Conservation (phyloP, 2,329 filamentous ascomycete species). For the Pestalotiopsis sp. region DNA sequence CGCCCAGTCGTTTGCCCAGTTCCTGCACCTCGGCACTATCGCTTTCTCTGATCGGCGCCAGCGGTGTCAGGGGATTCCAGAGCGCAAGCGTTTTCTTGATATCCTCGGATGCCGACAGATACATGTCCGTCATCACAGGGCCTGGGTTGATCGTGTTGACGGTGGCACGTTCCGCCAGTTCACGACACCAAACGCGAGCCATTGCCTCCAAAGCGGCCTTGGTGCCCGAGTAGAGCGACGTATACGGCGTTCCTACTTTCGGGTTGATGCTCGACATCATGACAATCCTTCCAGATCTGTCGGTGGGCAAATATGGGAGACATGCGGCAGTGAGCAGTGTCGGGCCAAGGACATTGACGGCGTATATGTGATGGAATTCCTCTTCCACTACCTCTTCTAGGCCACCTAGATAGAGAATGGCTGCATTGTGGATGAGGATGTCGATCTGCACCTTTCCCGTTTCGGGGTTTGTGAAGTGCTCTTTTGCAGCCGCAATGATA, state of each 20-base stretch:
- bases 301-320: slow-evolving; percentile 55
- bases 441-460: slow-evolving; percentile 55
- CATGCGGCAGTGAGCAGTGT: slow-evolving; percentile 56
- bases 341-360: slow-evolving; percentile 59
- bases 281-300: slow-evolving; percentile 59
- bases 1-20: slow-evolving; percentile 15
- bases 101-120: slow-evolving; percentile 50
- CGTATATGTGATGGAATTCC: slow-evolving; percentile 57
- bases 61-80: slow-evolving; percentile 14
- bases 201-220: slow-evolving; percentile 64
- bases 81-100: slow-evolving; percentile 45
- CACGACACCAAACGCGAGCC: slow-evolving; percentile 63
- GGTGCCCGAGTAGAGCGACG: slow-evolving; percentile 62
- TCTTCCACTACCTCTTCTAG: slow-evolving; percentile 47
- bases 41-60: slow-evolving; percentile 22
- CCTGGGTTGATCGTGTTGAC: slow-evolving; percentile 64
- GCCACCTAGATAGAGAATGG: slow-evolving; percentile 47
- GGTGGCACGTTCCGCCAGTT: slow-evolving; percentile 56
- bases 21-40: slow-evolving; percentile 17
- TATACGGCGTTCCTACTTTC: slow-evolving; percentile 52
- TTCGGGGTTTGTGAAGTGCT: slow-evolving; percentile 43
- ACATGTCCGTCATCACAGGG: slow-evolving; percentile 47
- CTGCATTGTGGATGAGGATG: slow-evolving; percentile 62
- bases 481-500: slow-evolving; percentile 52
- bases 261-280: slow-evolving; percentile 57